A percentile compares a stretch with the other conserved stretches of the same genome.
phyloP scores from a whole-genome alignment of 2,329 filamentous ascomycete genomes.

The Immersiporthe knoxdaviesiana region DNA sequence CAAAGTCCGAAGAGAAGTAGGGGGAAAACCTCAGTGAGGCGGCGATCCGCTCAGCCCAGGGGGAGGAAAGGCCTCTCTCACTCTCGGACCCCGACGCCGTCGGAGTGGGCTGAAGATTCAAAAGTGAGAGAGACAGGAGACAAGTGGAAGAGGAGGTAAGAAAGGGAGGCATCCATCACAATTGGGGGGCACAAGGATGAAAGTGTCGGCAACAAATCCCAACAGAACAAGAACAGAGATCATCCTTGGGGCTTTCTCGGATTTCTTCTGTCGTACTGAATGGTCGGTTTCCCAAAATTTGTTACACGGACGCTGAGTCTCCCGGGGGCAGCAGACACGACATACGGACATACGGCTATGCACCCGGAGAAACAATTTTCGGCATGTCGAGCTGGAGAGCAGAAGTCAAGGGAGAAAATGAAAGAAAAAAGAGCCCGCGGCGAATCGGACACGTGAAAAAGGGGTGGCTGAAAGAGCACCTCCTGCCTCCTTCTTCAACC shows the following conservation, averaged over 20 bases:
- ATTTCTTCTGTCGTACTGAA: slow-evolving; percentile 1
- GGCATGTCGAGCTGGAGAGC: neutral
- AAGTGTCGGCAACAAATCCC: neutral
- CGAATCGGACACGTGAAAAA: neutral
- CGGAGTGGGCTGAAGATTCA: neutral
- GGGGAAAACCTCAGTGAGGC: neutral
- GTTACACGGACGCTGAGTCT: neutral
- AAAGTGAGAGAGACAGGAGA: neutral
- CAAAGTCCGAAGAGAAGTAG: neutral
- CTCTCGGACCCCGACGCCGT: neutral
- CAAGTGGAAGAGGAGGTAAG: too few relatives aligned
- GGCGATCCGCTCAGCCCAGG: neutral
- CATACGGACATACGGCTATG: neutral
- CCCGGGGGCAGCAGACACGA: neutral
- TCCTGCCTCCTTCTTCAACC: neutral
- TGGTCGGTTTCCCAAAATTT: neutral
- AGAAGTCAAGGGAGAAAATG: neutral
- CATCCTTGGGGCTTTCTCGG: neutral
- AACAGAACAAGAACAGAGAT: neutral
- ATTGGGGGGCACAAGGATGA: neutral
- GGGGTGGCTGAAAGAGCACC: neutral
- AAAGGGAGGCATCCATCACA: neutral
- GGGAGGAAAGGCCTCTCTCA: neutral
- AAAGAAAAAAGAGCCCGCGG: neutral
- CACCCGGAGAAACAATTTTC: neutral